Conservation (phyloP, 768 basidiomycete species). For the Mycena sanguinolenta region DNA sequence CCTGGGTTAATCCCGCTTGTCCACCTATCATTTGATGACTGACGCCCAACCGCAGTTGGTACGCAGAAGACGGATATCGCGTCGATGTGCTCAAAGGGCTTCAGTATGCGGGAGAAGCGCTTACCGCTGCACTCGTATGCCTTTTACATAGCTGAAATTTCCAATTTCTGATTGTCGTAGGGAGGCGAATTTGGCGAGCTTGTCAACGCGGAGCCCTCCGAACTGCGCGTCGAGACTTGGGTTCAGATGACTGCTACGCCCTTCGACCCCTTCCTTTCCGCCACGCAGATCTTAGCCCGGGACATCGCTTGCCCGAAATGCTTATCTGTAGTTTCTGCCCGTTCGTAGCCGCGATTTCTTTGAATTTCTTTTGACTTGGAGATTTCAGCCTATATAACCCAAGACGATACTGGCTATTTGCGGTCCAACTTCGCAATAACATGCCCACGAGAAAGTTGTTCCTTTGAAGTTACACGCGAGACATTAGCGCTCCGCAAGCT, state of each 20-base stretch:
- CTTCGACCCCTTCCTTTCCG: constrained; percentile 39
- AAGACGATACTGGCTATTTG: constrained; percentile 60
- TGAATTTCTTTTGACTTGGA: not conserved
- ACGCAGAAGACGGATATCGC: constrained; percentile 48
- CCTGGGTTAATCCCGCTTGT: constrained; percentile 31
- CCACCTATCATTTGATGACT: not conserved
- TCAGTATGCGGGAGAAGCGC: constrained; percentile 37
- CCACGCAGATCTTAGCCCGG: constrained; percentile 30
- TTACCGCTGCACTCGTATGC: constrained; percentile 35
- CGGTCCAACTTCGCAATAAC: constrained; percentile 54
- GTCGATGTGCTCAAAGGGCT: constrained; percentile 40
- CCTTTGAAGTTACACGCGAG: constrained; percentile 55
- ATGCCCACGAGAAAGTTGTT: constrained; percentile 53
- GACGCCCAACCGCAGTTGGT: constrained; percentile 43
- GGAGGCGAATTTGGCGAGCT: constrained; percentile 9
- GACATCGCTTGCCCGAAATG: constrained; percentile 49
- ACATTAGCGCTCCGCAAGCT: constrained; percentile 59
- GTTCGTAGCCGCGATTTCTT: constrained; percentile 38
- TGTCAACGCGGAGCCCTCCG: constrained; percentile 24
- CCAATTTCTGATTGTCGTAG: constrained; percentile 1
- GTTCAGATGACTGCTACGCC: constrained; percentile 31
- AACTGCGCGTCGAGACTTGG: constrained; percentile 37
- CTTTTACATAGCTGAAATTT: not conserved
- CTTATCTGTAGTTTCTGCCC: constrained; percentile 33
- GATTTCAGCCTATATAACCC: constrained; percentile 54